Evolutionary conservation across 2,329 filamentous ascomycete genomes (phyloP).

Genomic region (Hypoxylon sp.): DNA sequence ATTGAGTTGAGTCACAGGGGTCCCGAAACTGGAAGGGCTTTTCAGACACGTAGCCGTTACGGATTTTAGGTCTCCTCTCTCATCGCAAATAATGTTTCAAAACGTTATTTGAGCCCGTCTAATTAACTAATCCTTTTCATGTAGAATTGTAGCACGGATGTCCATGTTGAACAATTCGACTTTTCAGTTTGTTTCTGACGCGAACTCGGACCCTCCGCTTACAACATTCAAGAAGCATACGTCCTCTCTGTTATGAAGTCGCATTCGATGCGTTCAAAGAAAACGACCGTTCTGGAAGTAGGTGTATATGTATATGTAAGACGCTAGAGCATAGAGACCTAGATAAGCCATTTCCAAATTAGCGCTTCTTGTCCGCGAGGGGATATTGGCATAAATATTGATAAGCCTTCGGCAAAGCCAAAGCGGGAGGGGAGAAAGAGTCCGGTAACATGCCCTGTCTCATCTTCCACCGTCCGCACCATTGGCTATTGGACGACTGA

Average conservation of each 20-base stretch:
- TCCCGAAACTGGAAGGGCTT: not conserved
- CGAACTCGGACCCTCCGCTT: not conserved
- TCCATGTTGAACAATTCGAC: not conserved
- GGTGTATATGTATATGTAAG: no score
- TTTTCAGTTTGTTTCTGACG: not conserved
- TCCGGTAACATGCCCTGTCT: conserved; percentile 19
- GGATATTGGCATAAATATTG: conserved; percentile 10
- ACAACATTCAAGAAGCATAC: no score
- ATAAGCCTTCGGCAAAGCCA: not conserved
- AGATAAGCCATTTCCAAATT: not conserved
- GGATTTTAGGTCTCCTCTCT: not conserved
- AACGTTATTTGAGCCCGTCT: not conserved
- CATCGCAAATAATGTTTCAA: not conserved
- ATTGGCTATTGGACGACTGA: conserved; percentile 30
- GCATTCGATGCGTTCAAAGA: no score
- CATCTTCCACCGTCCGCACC: conserved; percentile 10
- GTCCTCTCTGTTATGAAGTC: no score
- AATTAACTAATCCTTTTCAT: no score
- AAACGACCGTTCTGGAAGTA: not conserved
- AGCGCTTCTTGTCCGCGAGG: not conserved
- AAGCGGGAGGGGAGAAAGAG: conserved; percentile 29
- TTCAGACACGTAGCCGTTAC: not conserved
- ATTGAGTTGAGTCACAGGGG: not conserved
- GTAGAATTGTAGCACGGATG: not conserved
- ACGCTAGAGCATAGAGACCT: no score